A percentile compares a stretch with the other conserved stretches of the same genome.
These are phyloP conservation scores for Exophiala viscosa DNA, from an alignment of 2,329 filamentous ascomycete genomes.

Conservation along the genomic window DNA sequence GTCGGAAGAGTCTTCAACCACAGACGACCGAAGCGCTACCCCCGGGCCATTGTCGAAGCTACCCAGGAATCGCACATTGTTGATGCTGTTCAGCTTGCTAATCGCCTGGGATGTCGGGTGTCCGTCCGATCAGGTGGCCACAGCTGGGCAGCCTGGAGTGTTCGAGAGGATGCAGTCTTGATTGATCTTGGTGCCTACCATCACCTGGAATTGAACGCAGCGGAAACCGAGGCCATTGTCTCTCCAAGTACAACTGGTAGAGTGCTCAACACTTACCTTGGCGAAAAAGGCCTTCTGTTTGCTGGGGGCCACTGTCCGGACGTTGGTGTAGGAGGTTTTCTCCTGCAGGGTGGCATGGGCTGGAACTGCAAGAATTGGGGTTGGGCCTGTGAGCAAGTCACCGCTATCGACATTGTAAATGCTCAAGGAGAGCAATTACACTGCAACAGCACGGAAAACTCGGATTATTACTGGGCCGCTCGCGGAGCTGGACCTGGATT, in stretches of 20 bases:
- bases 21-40: conserved; percentile 39
- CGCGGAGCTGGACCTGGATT: conserved; percentile 51
- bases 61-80: conserved; percentile 36
- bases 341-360: conserved; percentile 57
- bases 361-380: conserved; percentile 59
- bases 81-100: conserved; percentile 39
- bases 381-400: conserved; percentile 50
- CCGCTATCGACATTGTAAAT: conserved; percentile 48
- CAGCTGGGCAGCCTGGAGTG: conserved; percentile 49
- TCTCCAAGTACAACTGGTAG: conserved; percentile 49
- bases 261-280: conserved; percentile 27
- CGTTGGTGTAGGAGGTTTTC: conserved; percentile 55
- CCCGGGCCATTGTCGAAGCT: conserved; percentile 42
- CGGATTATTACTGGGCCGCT: conserved; percentile 50
- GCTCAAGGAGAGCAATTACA: conserved; percentile 41
- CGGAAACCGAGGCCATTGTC: conserved; percentile 38
- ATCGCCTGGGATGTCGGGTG: conserved; percentile 35
- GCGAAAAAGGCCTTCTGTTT: conserved; percentile 45
- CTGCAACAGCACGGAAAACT: conserved; percentile 39
- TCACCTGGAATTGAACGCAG: conserved; percentile 40
- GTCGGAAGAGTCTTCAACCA: conserved; percentile 47
- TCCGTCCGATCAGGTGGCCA: conserved; percentile 51
- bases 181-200: conserved; percentile 42
- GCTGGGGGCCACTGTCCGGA: conserved; percentile 55
- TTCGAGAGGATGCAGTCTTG: conserved; percentile 46